phyloP scores from a whole-genome alignment of 768 basidiomycete genomes.

The Pholiota microspora region DNA sequence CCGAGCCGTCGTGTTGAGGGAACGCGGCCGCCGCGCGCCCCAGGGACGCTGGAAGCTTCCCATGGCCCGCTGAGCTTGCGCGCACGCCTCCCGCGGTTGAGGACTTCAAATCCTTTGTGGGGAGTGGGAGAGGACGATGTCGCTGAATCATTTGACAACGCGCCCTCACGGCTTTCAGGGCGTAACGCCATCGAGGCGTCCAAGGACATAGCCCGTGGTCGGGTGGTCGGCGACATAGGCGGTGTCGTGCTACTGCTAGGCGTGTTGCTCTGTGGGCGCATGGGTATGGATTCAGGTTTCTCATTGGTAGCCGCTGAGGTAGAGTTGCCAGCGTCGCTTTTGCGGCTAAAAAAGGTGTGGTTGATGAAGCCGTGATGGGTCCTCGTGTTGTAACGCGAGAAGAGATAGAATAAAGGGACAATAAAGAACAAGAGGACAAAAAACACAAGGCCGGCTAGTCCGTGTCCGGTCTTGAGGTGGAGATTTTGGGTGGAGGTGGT shows the following conservation, averaged over 20 bases:
- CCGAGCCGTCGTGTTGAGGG: slow-evolving; percentile 55
- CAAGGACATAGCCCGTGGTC: slow-evolving; percentile 50
- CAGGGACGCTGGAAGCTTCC: slow-evolving; percentile 21
- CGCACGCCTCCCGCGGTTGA: slow-evolving; percentile 42
- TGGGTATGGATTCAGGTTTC: slow-evolving; percentile 27
- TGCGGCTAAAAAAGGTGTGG: neutral
- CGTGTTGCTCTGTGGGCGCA: slow-evolving; percentile 27
- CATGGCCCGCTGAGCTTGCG: slow-evolving; percentile 33
- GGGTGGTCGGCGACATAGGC: slow-evolving; percentile 33
- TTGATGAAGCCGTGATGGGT: no score
- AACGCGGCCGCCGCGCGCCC: slow-evolving; percentile 17
- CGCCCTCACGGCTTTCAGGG: slow-evolving; percentile 41
- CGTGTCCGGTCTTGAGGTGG: slow-evolving; percentile 59
- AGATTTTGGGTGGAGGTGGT: slow-evolving; percentile 19
- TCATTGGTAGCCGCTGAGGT: slow-evolving; percentile 27
- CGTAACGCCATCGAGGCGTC: slow-evolving; percentile 39
- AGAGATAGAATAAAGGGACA: slow-evolving; percentile 39
- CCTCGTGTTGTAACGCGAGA: slow-evolving; percentile 1
- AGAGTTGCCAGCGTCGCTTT: slow-evolving; percentile 7
- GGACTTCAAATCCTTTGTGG: slow-evolving; percentile 47
- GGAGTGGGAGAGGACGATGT: slow-evolving; percentile 31
- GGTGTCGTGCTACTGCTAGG: slow-evolving; percentile 40
- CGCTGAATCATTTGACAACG: slow-evolving; percentile 42
- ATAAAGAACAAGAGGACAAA: slow-evolving; percentile 60
- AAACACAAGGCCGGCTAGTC: slow-evolving; percentile 62